Evolutionary conservation across 106 monocot species (phyloP), one percentile per base, ranked within the genome.

Genomic region (Dendrobium huoshanense): DNA sequence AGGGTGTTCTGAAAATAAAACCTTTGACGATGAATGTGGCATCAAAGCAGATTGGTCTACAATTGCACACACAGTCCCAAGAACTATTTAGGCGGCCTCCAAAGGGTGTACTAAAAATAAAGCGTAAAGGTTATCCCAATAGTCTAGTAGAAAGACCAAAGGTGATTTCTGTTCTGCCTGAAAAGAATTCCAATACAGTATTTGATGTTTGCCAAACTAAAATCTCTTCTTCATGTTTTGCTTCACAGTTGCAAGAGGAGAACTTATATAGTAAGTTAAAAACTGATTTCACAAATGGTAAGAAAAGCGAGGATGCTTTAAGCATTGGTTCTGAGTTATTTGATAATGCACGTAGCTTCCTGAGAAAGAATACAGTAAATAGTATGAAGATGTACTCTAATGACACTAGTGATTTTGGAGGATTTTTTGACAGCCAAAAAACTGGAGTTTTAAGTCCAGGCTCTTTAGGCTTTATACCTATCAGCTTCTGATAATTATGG

Each of bases 31-130:
- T 42, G 25, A 85, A 79, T 64, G 79, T 78, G 51, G 79, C 51
- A 33, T 49, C 82, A 54, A 86, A 78, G 64, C 59, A 77, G 4
- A 55, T 67, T 42, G 42, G 83, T 37, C 85, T 79, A 77, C 13
- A 59, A 29, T 65, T 82, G 48, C 79, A 72, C 40, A 59, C 41
- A 67, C 81, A 88, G 5, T 59, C 78, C 37, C 70, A 74, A 56
- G 84, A 75, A 41, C 42, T 73, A 74, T 43, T 70, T 40, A 85
- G 83, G 77, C 79, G 67, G 10, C 70, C 73, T 16, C 93, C 93
- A 13, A 96, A 90, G 81, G 96, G 96, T 49, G 87, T 96, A 54
- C 79, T 96, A 78, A 96, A 96, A 51, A 89, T 93, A 84, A 96
- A 86, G 81, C 80, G 81, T 44, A 91, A 79, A 85, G 24, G 2